phyloP scores from a whole-genome alignment of 441 rosid species.

The Aquilaria agallochum region DNA sequence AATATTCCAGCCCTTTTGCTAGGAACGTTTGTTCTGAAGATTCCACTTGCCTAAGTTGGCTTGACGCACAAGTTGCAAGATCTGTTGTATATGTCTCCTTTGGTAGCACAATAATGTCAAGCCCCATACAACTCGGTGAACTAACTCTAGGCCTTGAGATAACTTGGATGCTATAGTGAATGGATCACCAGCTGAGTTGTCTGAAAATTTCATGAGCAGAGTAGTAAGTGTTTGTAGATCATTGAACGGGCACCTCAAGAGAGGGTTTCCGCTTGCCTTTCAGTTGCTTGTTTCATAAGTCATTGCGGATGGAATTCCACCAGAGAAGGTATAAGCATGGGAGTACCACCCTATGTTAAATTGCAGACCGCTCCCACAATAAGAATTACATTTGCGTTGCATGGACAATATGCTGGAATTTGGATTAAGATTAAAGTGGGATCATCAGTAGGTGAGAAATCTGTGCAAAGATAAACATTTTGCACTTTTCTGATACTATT shows the following conservation, averaged over 20 bases:
- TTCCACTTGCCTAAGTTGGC: conserved; percentile 25
- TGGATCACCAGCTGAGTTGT: conserved; percentile 7
- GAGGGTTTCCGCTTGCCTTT: conserved; percentile 22
- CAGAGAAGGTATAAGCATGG: conserved; percentile 16
- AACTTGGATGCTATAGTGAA: conserved; percentile 5
- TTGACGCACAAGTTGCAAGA: conserved; percentile 16
- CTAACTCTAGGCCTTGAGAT: conserved; percentile 23
- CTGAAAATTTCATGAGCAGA: conserved; percentile 8
- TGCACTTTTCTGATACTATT: conserved; percentile 22
- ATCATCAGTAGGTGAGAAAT: conserved; percentile 19
- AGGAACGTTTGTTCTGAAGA: conserved; percentile 10
- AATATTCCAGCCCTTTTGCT: not conserved
- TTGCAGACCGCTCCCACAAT: conserved; percentile 23
- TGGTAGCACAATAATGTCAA: conserved; percentile 20
- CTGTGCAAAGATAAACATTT: conserved; percentile 21
- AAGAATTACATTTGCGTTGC: conserved; percentile 16
- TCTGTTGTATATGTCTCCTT: conserved; percentile 29
- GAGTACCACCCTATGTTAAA: conserved; percentile 20
- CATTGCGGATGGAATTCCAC: conserved; percentile 42
- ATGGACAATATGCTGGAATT: conserved; percentile 16
- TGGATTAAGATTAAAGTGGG: conserved; percentile 4
- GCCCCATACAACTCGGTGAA: conserved; percentile 22
- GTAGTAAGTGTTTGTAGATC: conserved; percentile 9
- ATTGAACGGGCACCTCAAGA: conserved; percentile 34
- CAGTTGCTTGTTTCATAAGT: conserved; percentile 27